phyloP scores from a whole-genome alignment of 2,329 filamentous ascomycete species.

The Trichophyton simii region DNA sequence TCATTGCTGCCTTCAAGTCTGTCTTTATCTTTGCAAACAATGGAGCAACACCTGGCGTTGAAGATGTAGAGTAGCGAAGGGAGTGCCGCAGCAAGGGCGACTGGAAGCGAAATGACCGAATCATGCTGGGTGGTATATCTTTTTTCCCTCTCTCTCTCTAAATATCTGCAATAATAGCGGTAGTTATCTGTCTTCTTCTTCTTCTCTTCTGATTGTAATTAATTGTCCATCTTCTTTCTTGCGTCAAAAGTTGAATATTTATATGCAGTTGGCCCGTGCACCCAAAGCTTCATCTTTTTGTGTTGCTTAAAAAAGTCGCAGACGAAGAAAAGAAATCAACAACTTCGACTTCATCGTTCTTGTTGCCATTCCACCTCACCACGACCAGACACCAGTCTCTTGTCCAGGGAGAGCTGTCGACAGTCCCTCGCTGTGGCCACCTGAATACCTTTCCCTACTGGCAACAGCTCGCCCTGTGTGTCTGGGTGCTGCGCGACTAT shows the following conservation, averaged over 20 bases:
- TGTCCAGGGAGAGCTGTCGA: neutral
- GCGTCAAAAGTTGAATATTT: neutral
- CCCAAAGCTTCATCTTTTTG: neutral
- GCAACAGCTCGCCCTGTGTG: neutral
- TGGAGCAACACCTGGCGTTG: slow-evolving; percentile 24
- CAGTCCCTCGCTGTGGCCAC: neutral
- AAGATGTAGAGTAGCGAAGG: slow-evolving; percentile 28
- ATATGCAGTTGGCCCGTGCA: neutral
- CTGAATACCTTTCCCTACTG: neutral
- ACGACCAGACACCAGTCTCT: neutral
- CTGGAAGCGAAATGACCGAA: slow-evolving; percentile 21
- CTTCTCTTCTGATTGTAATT: no score
- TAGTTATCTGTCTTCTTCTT: neutral
- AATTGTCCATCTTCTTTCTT: no score
- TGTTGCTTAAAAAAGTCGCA: neutral
- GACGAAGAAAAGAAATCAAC: neutral
- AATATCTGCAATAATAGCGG: neutral
- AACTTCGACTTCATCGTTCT: neutral
- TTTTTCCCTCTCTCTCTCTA: neutral
- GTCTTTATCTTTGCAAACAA: slow-evolving; percentile 33
- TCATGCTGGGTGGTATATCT: slow-evolving; percentile 18
- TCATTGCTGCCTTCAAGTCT: slow-evolving; percentile 39
- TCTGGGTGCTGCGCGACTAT: slow-evolving; percentile 20
- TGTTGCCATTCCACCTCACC: neutral
- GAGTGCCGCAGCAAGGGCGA: slow-evolving; percentile 14